phyloP scores from a whole-genome alignment of 306 rosid genomes.

The Abrus pulchellus region DNA sequence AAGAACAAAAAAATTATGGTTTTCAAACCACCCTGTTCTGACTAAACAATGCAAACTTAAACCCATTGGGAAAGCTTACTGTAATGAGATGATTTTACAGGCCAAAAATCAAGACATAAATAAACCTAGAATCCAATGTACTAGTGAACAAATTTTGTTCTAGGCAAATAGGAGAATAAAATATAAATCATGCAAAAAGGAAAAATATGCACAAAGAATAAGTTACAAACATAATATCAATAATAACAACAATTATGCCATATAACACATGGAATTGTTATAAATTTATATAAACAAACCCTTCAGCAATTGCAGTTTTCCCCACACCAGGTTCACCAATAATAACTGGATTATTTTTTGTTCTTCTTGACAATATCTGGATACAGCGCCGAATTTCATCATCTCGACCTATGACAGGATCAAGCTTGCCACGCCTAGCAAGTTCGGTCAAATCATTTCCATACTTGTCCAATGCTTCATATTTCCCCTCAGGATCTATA shows the following conservation, averaged over 20 bases:
- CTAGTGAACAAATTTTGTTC: not conserved
- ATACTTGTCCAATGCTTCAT: constrained; percentile 87
- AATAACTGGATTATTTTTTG: constrained; percentile 96
- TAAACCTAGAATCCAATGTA: constrained; percentile 23
- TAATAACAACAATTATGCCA: not conserved
- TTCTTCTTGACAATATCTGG: constrained; percentile 92
- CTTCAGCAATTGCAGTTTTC: constrained; percentile 99
- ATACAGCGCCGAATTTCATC: constrained; percentile 96
- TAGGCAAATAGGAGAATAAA: constrained; percentile 12
- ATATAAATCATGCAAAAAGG: not conserved
- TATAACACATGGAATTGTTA: constrained; percentile 9
- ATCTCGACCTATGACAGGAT: constrained; percentile 97
- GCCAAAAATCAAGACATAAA: constrained; percentile 1
- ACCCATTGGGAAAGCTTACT: not conserved
- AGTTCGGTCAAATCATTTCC: constrained; percentile 95
- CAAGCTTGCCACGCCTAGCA: constrained; percentile 96
- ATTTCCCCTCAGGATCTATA: constrained; percentile 95
- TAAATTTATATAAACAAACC: constrained; percentile 61
- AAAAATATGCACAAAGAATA: constrained; percentile 16
- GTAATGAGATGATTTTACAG: not conserved
- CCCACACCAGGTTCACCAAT: constrained; percentile 99
- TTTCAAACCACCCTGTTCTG: constrained; percentile 16
- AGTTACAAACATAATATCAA: not conserved
- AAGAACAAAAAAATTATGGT: not conserved
- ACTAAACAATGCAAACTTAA: constrained; percentile 34